These are phyloP conservation scores for Ophiostoma sp. DNA, from an alignment of 2,329 filamentous ascomycete genomes.

Conservation along the genomic window DNA sequence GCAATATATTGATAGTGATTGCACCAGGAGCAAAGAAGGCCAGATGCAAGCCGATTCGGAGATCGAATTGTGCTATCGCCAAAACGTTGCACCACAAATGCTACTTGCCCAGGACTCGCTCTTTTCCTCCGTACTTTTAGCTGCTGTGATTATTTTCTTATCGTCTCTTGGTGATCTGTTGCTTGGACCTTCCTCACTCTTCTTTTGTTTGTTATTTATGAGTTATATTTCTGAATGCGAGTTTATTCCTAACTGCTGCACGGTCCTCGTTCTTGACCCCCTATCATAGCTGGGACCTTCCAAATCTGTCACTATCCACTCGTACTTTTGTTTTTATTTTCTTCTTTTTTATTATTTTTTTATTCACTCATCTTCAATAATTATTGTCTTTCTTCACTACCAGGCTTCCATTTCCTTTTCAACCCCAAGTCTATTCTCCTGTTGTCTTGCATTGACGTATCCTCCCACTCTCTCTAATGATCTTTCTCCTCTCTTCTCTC, in stretches of 20 bases:
- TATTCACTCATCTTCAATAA: background rate
- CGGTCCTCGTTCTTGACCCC: background rate
- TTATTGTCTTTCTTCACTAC: background rate
- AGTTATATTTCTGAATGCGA: background rate
- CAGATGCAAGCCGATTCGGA: too few species aligned
- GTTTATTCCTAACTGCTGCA: background rate
- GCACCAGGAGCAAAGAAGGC: background rate
- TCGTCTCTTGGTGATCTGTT: background rate
- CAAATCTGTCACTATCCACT: background rate
- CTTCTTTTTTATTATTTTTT: background rate
- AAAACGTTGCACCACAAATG: background rate
- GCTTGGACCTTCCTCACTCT: too few species aligned
- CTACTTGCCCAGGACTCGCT: background rate
- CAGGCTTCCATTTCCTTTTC: background rate
- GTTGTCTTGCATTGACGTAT: background rate
- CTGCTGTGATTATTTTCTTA: background rate
- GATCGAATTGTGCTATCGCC: background rate
- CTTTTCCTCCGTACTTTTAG: background rate
- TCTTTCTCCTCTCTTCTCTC: background rate
- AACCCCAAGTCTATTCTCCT: too few species aligned
- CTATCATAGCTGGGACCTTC: background rate
- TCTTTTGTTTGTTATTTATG: background rate
- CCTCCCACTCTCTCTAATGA: background rate
- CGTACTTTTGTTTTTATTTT: background rate
- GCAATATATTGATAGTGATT: background rate